A percentile compares a stretch with the other conserved stretches of the same genome.
Evolutionary conservation across 306 rosid species (phyloP).

Genomic region (Fragaria iinumae): DNA sequence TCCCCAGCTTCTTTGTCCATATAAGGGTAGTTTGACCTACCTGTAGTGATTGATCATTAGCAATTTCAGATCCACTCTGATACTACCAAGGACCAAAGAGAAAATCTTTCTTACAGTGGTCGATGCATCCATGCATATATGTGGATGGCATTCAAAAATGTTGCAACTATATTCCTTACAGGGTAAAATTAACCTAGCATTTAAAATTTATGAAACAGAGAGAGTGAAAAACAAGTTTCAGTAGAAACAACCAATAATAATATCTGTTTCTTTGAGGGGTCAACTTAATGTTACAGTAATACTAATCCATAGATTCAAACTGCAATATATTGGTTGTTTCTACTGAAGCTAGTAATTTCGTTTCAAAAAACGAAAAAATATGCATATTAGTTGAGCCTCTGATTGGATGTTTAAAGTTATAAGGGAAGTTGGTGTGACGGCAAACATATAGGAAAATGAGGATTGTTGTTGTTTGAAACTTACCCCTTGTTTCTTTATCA

Average conservation of each 20-base stretch:
- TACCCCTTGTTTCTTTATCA: slow-evolving; percentile 33
- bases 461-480: slow-evolving; percentile 17
- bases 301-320: not conserved
- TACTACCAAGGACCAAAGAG: not conserved
- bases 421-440: not conserved
- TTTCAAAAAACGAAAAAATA: not conserved
- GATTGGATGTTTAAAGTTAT: not conserved
- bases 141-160: not conserved
- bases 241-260: too few species aligned
- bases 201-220: not conserved
- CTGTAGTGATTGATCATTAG: slow-evolving; percentile 16
- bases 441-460: not conserved
- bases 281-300: not conserved
- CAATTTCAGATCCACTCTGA: slow-evolving; percentile 14
- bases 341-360: not conserved
- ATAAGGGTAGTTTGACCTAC: slow-evolving; percentile 48
- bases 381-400: not conserved
- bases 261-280: not conserved
- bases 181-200: not conserved
- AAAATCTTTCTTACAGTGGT: not conserved
- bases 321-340: not conserved
- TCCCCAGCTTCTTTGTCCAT: slow-evolving; percentile 62
- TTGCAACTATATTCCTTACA: not conserved
- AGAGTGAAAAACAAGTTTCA: not conserved
- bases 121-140: not conserved